Percentiles rank a stretch among this genome's conserved stretches.
phyloP scores from a whole-genome alignment of 2,329 filamentous ascomycete genomes.

The Ceratocystis cacaofunesta region DNA sequence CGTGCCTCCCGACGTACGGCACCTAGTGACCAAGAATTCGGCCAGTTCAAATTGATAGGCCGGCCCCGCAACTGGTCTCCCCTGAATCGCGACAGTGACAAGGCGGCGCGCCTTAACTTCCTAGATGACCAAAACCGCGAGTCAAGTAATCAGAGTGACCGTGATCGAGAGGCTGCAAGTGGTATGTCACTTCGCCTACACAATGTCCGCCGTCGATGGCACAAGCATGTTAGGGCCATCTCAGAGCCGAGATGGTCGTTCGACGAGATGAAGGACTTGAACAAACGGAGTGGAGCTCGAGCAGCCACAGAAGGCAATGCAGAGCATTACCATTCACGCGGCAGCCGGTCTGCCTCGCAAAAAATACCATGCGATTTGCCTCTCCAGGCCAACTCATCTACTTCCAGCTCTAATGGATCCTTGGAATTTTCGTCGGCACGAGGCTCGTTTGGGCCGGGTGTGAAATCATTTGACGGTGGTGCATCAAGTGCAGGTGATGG shows the following conservation, averaged over 20 bases:
- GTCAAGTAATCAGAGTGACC: constrained; percentile 8
- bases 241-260: constrained; percentile 12
- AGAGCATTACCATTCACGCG: neutral
- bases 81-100: constrained; percentile 8
- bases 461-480: neutral
- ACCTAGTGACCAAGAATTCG: neutral
- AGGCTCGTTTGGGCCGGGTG: neutral
- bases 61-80: constrained; percentile 5
- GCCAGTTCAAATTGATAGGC: neutral
- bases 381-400: neutral
- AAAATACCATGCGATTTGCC: constrained; percentile 12
- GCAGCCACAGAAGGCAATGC: neutral
- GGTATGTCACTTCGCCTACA: constrained; percentile 9
- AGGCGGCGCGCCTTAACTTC: constrained; percentile 9
- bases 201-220: constrained; percentile 4
- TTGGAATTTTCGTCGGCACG: neutral
- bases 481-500: neutral
- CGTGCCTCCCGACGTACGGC: neutral
- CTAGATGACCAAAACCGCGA: constrained; percentile 2
- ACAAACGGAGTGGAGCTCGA: neutral
- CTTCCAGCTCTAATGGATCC: neutral
- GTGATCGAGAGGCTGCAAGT: neutral
- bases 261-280: constrained; percentile 6
- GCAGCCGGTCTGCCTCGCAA: neutral
- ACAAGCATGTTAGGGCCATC: constrained; percentile 10